phyloP scores from a whole-genome alignment of 192 early-diverging fungal species.

The Coemansia sp. region DNA sequence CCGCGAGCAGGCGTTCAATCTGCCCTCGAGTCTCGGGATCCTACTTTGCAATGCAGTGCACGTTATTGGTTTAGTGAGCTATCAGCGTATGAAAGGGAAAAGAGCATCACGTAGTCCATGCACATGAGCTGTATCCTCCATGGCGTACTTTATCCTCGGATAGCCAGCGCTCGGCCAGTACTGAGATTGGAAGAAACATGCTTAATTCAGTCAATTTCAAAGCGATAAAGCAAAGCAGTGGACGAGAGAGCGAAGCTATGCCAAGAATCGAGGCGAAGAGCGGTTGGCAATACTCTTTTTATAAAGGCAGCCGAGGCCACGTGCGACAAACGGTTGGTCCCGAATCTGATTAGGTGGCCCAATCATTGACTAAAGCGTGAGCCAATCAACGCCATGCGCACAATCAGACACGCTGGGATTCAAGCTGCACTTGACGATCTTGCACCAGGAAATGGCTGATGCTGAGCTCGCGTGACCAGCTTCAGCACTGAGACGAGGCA shows the following conservation, averaged over 20 bases:
- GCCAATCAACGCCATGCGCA: too few species aligned
- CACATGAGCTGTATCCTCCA: neutral
- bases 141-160: slow-evolving; percentile 31
- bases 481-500: too few species aligned
- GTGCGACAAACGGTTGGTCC: too few species aligned
- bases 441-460: too few species aligned
- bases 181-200: neutral
- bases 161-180: slow-evolving; percentile 44
- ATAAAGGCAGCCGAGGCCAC: too few species aligned
- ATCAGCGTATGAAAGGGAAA: neutral
- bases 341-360: too few species aligned
- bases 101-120: neutral
- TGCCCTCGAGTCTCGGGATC: slow-evolving; percentile 42
- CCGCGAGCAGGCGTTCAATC: slow-evolving; percentile 28
- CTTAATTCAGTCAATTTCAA: neutral
- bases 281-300: too few species aligned
- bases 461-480: too few species aligned
- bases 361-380: too few species aligned
- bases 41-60: neutral
- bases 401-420: too few species aligned
- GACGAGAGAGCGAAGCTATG: neutral
- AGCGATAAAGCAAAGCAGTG: neutral
- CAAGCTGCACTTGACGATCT: too few species aligned
- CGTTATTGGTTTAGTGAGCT: neutral
- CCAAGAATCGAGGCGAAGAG: too few species aligned